These are phyloP conservation scores for Backusella tarrabulga DNA, from an alignment of 192 early-diverging fungal genomes.

Conservation along the genomic window DNA sequence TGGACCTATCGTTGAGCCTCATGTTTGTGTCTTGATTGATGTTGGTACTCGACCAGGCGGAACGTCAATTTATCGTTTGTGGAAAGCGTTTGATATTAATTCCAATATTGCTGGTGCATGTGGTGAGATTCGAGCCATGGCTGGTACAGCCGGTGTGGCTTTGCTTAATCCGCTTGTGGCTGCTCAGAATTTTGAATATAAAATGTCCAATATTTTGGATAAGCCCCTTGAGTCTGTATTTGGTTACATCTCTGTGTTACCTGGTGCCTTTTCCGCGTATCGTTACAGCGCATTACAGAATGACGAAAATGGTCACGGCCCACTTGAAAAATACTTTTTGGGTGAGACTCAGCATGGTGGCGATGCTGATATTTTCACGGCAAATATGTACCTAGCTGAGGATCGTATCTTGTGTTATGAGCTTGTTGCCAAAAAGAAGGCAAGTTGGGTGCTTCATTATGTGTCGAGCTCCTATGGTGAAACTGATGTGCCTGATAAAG, in stretches of 20 bases:
- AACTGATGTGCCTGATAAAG: conserved; percentile 72
- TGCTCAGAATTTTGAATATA: conserved; percentile 84
- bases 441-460: conserved; percentile 70
- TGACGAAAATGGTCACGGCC: conserved; percentile 51
- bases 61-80: conserved; percentile 69
- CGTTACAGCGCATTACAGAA: conserved; percentile 69
- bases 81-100: conserved; percentile 78
- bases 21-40: conserved; percentile 65
- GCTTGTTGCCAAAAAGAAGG: conserved; percentile 66
- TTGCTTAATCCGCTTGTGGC: conserved; percentile 74
- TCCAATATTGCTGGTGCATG: conserved; percentile 79
- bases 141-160: conserved; percentile 43
- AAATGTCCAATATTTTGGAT: conserved; percentile 74
- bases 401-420: conserved; percentile 85
- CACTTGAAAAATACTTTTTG: conserved; percentile 72
- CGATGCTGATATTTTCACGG: conserved; percentile 60
- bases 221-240: conserved; percentile 80
- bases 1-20: conserved; percentile 53
- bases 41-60: conserved; percentile 79
- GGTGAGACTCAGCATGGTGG: conserved; percentile 67
- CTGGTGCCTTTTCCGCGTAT: conserved; percentile 83
- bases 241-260: conserved; percentile 83
- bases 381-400: conserved; percentile 67
- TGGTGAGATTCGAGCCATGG: conserved; percentile 75
- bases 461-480: conserved; percentile 68